Percentiles rank a stretch among this genome's conserved stretches.
phyloP scores from a whole-genome alignment of 371 early-diverging fungal genomes.

The Batrachochytrium dendrobatidis region DNA sequence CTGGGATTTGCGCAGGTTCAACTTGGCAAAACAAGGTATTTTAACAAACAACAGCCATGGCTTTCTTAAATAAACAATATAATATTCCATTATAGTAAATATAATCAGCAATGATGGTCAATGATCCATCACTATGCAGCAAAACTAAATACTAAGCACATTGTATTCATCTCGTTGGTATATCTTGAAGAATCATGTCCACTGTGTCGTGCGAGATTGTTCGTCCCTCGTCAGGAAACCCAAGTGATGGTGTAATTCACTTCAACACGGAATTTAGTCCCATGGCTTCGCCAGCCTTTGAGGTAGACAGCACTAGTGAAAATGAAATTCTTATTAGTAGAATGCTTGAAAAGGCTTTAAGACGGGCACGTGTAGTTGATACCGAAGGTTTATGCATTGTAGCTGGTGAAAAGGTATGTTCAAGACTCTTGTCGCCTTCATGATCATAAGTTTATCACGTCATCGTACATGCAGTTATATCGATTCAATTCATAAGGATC shows the following conservation, averaged over 20 bases:
- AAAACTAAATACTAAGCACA: constrained; percentile 16
- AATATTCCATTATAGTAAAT: too few relatives aligned
- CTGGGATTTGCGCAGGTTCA: constrained; percentile 72
- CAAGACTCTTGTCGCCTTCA: not conserved
- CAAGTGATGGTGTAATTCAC: constrained; percentile 76
- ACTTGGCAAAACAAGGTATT: constrained; percentile 69
- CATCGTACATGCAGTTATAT: constrained; percentile 1
- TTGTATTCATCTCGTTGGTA: too few relatives aligned
- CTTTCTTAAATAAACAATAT: too few relatives aligned
- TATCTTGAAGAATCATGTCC: constrained; percentile 64
- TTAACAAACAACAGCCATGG: not conserved
- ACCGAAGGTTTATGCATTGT: constrained; percentile 94
- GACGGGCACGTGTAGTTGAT: constrained; percentile 80
- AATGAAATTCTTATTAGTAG: constrained; percentile 79
- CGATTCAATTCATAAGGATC: too few relatives aligned
- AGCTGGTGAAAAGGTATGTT: constrained; percentile 76
- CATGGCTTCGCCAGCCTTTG: constrained; percentile 74
- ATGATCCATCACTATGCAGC: constrained; percentile 8
- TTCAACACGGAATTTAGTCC: constrained; percentile 81
- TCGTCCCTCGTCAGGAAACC: constrained; percentile 67
- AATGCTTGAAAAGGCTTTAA: constrained; percentile 80
- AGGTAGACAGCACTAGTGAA: constrained; percentile 39
- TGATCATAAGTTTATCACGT: not conserved
- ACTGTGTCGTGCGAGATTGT: constrained; percentile 79
- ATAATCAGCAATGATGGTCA: too few relatives aligned